phyloP scores from a whole-genome alignment of 2,329 filamentous ascomycete genomes.

The Sclerotinia glacialis region DNA sequence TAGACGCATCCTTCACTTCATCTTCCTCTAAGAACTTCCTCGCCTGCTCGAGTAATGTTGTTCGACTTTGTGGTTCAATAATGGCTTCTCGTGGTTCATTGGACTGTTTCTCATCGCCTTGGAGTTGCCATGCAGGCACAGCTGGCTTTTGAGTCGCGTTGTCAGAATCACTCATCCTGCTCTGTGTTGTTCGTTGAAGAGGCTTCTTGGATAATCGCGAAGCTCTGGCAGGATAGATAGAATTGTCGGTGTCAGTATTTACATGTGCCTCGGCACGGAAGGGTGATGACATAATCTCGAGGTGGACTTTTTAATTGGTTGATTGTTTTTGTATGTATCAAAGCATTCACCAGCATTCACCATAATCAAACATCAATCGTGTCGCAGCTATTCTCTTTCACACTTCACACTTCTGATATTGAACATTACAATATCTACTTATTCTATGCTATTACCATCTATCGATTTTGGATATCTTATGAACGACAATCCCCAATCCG shows the following conservation, averaged over 20 bases:
- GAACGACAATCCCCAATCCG: not conserved
- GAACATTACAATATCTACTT: not conserved
- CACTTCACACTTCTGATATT: not conserved
- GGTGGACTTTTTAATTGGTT: slow-evolving; percentile 5
- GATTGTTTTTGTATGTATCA: slow-evolving; percentile 5
- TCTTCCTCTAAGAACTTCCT: slow-evolving; percentile 73
- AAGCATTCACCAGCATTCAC: slow-evolving; percentile 4
- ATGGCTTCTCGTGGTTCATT: slow-evolving; percentile 6
- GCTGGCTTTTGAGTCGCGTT: slow-evolving; percentile 24
- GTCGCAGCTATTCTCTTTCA: not conserved
- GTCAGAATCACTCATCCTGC: slow-evolving; percentile 37
- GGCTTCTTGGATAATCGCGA: not conserved
- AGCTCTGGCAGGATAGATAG: not conserved
- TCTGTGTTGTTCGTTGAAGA: slow-evolving; percentile 7
- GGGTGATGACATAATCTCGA: slow-evolving; percentile 28
- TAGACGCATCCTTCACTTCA: slow-evolving; percentile 63
- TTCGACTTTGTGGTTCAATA: slow-evolving; percentile 27
- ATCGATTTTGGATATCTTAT: not conserved
- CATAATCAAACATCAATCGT: not conserved
- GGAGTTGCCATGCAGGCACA: slow-evolving; percentile 34
- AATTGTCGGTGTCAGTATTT: slow-evolving; percentile 18
- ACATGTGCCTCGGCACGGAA: slow-evolving; percentile 22
- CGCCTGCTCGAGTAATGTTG: slow-evolving; percentile 60
- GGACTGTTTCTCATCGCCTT: slow-evolving; percentile 14
- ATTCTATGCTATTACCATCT: not conserved